A percentile compares a stretch with the other conserved stretches of the same genome.
phyloP scores from a whole-genome alignment of 73 alveolate genomes.

The Paramecium sexaurelia region DNA sequence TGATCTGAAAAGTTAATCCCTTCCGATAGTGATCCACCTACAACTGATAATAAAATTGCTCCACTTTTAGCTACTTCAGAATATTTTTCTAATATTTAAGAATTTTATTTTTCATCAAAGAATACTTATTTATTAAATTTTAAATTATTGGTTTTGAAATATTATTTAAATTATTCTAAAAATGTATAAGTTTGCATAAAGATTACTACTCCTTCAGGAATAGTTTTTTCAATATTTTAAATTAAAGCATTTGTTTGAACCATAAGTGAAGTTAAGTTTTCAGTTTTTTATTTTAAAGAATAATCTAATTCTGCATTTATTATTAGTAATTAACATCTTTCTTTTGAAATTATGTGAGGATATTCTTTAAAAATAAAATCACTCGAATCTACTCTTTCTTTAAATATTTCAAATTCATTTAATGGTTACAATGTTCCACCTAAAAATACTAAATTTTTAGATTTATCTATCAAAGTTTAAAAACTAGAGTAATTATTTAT shows the following conservation, averaged over 20 bases:
- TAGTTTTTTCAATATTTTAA: constrained; percentile 56
- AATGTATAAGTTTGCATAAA: constrained; percentile 83
- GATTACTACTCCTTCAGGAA: constrained; percentile 86
- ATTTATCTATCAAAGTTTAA: constrained; percentile 64
- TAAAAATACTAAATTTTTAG: constrained; percentile 74
- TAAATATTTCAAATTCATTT: constrained; percentile 85
- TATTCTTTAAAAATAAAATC: constrained; percentile 77
- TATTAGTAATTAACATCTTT: constrained; percentile 74
- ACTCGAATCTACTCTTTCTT: constrained; percentile 60
- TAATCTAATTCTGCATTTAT: constrained; percentile 65
- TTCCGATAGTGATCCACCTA: constrained; percentile 95
- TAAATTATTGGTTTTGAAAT: constrained; percentile 58
- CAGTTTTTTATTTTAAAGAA: constrained; percentile 65
- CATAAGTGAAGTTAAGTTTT: constrained; percentile 68
- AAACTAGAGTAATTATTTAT: neutral
- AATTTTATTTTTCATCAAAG: constrained; percentile 71
- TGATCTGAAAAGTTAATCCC: constrained; percentile 95
- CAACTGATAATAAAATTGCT: constrained; percentile 88
- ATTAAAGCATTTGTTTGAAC: constrained; percentile 67
- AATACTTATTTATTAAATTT: constrained; percentile 62
- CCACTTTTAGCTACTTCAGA: constrained; percentile 71
- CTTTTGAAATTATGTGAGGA: constrained; percentile 84
- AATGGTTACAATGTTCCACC: constrained; percentile 96
- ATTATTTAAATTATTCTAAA: constrained; percentile 73
- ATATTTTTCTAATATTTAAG: constrained; percentile 62